phyloP scores from a whole-genome alignment of 495 filamentous ascomycete genomes.

The Hyaloscypha variabilis region DNA sequence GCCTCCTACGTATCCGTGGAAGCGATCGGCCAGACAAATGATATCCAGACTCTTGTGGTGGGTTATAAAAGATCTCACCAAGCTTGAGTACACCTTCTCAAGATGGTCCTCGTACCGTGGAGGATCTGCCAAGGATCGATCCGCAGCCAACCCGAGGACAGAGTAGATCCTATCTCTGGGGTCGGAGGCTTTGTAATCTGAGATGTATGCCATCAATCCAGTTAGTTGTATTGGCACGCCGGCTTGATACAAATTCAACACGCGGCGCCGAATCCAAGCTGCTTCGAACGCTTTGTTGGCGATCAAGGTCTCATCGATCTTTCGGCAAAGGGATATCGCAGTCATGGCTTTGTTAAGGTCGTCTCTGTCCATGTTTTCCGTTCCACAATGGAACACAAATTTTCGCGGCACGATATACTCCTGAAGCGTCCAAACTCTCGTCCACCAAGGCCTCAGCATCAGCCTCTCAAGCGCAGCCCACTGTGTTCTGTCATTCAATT shows the following conservation, averaged over 20 bases:
- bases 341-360: constrained; percentile 2
- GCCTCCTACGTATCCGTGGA: neutral
- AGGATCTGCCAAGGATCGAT: constrained; percentile 9
- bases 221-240: neutral
- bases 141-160: constrained; percentile 11
- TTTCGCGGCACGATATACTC: constrained; percentile 26
- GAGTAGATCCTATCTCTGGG: constrained; percentile 13
- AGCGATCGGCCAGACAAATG: constrained; percentile 13
- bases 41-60: constrained; percentile 11
- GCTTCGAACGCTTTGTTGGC: constrained; percentile 9
- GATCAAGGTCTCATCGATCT: constrained; percentile 9
- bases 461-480: constrained; percentile 14
- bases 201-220: constrained; percentile 6
- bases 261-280: constrained; percentile 7
- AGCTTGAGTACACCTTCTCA: neutral
- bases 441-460: constrained; percentile 27
- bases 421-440: constrained; percentile 34
- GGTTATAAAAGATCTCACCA: constrained; percentile 2
- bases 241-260: constrained; percentile 3
- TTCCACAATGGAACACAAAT: constrained; percentile 26
- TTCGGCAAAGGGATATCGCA: neutral
- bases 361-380: constrained; percentile 5
- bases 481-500: constrained; percentile 8
- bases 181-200: constrained; percentile 12
- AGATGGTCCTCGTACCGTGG: constrained; percentile 6